Evolutionary conservation across 371 early-diverging fungal genomes (phyloP), one percentile per base, ranked within the genome.

Genomic region (Mortierella polycephala): DNA sequence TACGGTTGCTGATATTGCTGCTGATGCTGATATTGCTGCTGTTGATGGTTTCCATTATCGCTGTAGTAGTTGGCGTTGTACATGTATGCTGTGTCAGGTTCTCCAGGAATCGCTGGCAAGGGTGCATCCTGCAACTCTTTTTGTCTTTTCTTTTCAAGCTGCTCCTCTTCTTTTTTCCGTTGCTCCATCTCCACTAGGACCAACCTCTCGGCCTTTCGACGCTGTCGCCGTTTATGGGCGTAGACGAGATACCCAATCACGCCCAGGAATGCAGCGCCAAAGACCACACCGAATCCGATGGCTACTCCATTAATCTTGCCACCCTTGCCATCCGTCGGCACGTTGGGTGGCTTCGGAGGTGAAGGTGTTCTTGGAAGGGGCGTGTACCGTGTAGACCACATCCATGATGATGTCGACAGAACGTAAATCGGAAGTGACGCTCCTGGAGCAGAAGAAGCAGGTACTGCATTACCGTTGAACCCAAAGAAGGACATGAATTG

Each of bases 401-500:
- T 40, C 62, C 56, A 56, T 11, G 61, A 60, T 2, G 72, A 52
- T 16, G 62, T 64, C 4, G 79, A 77, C 7, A 71, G 68, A 6
- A 77, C 69, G 21, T 77, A 64, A 16, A 77, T 68, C 1, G 67
- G 53, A 13, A 72, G 72, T 12, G 66, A 30, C 3, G 65, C 57
- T 10, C 69, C 72, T 7, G 67, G 21, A 2, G 49, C 52, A 0
- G 63, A 18, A 13, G 70, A 67, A 6, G 71, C 67, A 10, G 76
- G 76, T 41, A 47, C 70, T 12, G 60, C 56, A 42, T 77, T 77
- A 21, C 39, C 18, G 45, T 77, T 77, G 62, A 77, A 77, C 1
- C 79, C 79, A 9, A 77, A 21, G 14, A 77, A 18, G 0, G 79
- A 61, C 16, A 77, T n/a, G 47, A 77, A 62, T 50, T 77, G 79